Evolutionary conservation across 352 stramenopile genomes (phyloP).

Genomic region (Albugo laibachii): DNA sequence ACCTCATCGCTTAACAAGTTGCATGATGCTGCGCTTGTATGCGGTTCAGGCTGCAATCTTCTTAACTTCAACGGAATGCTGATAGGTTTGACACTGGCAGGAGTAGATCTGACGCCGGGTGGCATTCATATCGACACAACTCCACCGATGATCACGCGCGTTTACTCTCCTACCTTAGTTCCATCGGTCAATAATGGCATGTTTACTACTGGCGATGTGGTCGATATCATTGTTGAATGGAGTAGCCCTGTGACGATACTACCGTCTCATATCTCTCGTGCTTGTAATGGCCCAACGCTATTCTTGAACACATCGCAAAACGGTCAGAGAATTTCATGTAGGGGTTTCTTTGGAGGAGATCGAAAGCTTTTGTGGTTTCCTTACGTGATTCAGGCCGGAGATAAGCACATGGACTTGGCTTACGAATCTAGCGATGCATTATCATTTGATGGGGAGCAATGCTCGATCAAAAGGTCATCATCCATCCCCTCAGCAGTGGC

Average conservation of each 20-base stretch:
- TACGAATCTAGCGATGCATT: slow-evolving; percentile 34
- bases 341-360: slow-evolving; percentile 31
- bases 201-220: slow-evolving; percentile 62
- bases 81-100: slow-evolving; percentile 16
- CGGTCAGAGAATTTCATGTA: slow-evolving; percentile 31
- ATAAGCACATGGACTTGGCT: slow-evolving; percentile 25
- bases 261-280: slow-evolving; percentile 38
- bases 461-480: slow-evolving; percentile 59
- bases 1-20: slow-evolving; percentile 30
- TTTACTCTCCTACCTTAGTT: slow-evolving; percentile 34
- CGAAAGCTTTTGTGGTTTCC: slow-evolving; percentile 40
- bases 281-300: slow-evolving; percentile 48
- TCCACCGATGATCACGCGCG: slow-evolving; percentile 27
- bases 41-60: slow-evolving; percentile 14
- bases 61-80: slow-evolving; percentile 50
- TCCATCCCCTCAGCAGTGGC: slow-evolving; percentile 55
- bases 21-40: slow-evolving; percentile 26
- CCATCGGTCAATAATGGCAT: slow-evolving; percentile 28
- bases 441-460: slow-evolving; percentile 58
- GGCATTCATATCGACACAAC: slow-evolving; percentile 40
- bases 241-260: slow-evolving; percentile 56
- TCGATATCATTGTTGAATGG: slow-evolving; percentile 65
- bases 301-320: slow-evolving; percentile 28
- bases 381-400: slow-evolving; percentile 41
- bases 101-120: slow-evolving; percentile 18